A percentile compares a stretch with the other conserved stretches of the same genome.
Conservation (phyloP, 805 yeast species). For the Wickerhamomyces rabaulensis region DNA sequence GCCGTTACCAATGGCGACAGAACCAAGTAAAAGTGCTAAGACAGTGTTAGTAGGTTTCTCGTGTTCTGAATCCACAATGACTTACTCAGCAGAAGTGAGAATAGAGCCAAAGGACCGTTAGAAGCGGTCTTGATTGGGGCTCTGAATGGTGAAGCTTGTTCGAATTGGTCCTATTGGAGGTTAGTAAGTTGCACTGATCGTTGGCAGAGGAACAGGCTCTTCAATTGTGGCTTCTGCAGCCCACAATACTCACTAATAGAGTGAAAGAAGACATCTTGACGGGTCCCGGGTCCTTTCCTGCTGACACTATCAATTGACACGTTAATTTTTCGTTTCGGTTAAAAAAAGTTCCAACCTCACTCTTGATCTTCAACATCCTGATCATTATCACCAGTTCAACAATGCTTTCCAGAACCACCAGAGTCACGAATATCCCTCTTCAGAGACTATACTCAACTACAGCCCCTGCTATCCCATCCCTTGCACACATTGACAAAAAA, state of each 20-base stretch:
- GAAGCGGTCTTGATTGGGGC: neutral
- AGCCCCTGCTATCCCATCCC: conserved; percentile 21
- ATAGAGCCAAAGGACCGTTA: neutral
- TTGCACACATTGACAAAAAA: conserved; percentile 22
- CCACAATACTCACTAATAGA: neutral
- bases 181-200: neutral
- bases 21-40: neutral
- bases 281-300: neutral
- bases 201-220: neutral
- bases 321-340: neutral
- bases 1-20: neutral
- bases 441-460: conserved; percentile 3
- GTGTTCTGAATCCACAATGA: neutral
- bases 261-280: neutral
- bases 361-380: neutral
- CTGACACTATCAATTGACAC: neutral
- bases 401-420: neutral
- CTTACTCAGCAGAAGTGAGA: neutral
- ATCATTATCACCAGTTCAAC: neutral
- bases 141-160: neutral
- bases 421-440: neutral
- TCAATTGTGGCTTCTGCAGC: too few relatives aligned
- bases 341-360: too few relatives aligned
- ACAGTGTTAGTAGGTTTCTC: neutral
- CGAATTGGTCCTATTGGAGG: conserved; percentile 1